These are phyloP conservation scores for Arctium minus DNA, from an alignment of 129 eudicot species.

Conservation along the genomic window DNA sequence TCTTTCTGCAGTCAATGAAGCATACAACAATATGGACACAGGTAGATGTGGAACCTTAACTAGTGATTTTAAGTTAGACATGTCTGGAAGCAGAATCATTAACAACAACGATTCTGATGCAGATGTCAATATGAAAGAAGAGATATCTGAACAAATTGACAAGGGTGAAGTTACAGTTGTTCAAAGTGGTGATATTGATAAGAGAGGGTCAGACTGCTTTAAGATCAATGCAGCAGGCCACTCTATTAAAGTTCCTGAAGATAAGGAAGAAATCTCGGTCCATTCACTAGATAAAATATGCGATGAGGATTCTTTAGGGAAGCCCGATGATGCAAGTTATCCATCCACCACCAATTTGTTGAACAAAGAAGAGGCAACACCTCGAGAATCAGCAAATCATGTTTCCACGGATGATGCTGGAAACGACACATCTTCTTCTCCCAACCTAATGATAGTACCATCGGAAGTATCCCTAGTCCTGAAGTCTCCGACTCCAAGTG, in stretches of 20 bases:
- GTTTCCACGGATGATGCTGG: slow-evolving; percentile 8
- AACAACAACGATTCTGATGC: slow-evolving; percentile 21
- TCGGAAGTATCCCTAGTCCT: slow-evolving; percentile 40
- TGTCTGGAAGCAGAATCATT: slow-evolving; percentile 2
- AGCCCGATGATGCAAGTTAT: slow-evolving; percentile 10
- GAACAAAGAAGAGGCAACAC: slow-evolving; percentile 12
- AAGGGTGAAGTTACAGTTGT: slow-evolving; percentile 20
- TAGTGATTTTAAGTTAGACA: slow-evolving; percentile 7
- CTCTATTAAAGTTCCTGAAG: not conserved
- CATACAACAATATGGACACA: slow-evolving; percentile 18
- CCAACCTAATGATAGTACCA: slow-evolving; percentile 40
- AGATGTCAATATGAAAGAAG: slow-evolving; percentile 55
- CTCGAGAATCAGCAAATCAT: slow-evolving; percentile 9
- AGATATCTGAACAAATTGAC: slow-evolving; percentile 31
- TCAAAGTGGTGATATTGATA: not conserved
- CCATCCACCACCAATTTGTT: slow-evolving; percentile 2
- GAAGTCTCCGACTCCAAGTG: slow-evolving; percentile 66
- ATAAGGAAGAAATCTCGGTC: slow-evolving; percentile 1
- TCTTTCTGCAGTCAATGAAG: slow-evolving; percentile 32
- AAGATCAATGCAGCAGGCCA: not conserved
- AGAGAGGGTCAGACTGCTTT: too few relatives aligned
- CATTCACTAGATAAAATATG: slow-evolving; percentile 1
- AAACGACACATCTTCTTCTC: slow-evolving; percentile 14
- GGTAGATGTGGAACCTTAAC: slow-evolving; percentile 15
- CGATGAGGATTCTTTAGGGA: slow-evolving; percentile 15